Evolutionary conservation across 305 asterid genomes (phyloP), one percentile per base, ranked within the genome.

Genomic region (Rubia peregrina): DNA sequence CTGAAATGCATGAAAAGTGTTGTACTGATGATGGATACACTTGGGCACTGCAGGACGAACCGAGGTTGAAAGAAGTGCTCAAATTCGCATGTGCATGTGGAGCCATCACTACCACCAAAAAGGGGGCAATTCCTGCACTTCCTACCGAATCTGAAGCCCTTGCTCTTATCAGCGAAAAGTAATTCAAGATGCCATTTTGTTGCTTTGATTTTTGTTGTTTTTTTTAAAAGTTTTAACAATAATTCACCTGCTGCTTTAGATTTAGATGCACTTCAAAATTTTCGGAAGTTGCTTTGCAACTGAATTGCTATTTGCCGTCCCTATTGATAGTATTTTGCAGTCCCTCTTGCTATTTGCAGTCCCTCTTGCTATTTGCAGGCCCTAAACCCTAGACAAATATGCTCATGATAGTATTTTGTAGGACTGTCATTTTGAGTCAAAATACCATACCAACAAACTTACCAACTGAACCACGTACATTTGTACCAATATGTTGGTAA

Each of bases 61-160:
- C 79, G 8, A 83, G 78, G 71, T 79, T 90, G 87, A 89, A 69
- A 89, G 88, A 83, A 76, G 90, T 80, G 36, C 80, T 90, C 70
- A 84, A 72, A 69, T 90, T 84, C 76, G 83, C 97, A 3, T 84
- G 92, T 70, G 97, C 96, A 3, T 90, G 97, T 72, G 97, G 97
- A 74, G 97, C 97, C 36, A 89, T 90, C 49, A 90, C 97, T 46
- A 90, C 97, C 2, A 87, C 95, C 16, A 89, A 90, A 44, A 90
- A 90, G 78, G 97, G 97, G 30, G 97, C 97, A 13, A 90, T 90
- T 66, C 97, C 97, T 7, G 97, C 97, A 48, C 89, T 90, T 17
- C 97, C 97, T 9, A 75, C 72, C 0, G 92, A 67, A 53, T n/a
- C 85, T 44, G 90, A 90, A 5, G 96, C 69, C 61, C 77, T 82